These are phyloP conservation scores for Annulohypoxylon stygium DNA, from an alignment of 495 filamentous ascomycete species.

Conservation along the genomic window DNA sequence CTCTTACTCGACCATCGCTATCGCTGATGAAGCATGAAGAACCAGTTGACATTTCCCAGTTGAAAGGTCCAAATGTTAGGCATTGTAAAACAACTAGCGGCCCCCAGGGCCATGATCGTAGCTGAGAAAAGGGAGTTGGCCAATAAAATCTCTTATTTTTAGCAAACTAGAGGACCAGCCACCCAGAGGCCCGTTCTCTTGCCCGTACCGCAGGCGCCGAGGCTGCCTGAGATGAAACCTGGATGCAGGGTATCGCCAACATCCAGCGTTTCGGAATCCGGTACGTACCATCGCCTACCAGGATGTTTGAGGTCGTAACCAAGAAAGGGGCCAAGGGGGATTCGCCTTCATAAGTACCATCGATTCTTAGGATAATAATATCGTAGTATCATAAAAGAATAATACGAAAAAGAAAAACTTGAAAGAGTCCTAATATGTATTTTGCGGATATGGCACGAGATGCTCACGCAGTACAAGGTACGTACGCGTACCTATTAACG, in stretches of 20 bases:
- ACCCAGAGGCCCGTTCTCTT: slow-evolving; percentile 31
- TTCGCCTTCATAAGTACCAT: background rate
- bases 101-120: background rate
- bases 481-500: background rate
- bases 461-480: background rate
- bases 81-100: slow-evolving; percentile 44
- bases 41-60: too few relatives aligned
- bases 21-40: slow-evolving; percentile 31
- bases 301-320: background rate
- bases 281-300: slow-evolving; percentile 10
- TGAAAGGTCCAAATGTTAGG: slow-evolving; percentile 26
- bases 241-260: slow-evolving; percentile 35
- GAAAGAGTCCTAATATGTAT: background rate
- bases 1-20: slow-evolving; percentile 24
- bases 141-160: slow-evolving; percentile 28
- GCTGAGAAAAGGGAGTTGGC: slow-evolving; percentile 6
- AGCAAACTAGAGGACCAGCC: slow-evolving; percentile 22
- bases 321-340: slow-evolving; percentile 6
- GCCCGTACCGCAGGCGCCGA: slow-evolving; percentile 28
- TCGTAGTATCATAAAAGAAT: background rate
- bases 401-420: background rate
- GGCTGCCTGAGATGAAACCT: slow-evolving; percentile 40
- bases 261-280: slow-evolving; percentile 42
- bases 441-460: background rate
- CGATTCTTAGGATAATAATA: background rate